Evolutionary conservation across 495 filamentous ascomycete species (phyloP).

Genomic region (Pyrenula massariospora): DNA sequence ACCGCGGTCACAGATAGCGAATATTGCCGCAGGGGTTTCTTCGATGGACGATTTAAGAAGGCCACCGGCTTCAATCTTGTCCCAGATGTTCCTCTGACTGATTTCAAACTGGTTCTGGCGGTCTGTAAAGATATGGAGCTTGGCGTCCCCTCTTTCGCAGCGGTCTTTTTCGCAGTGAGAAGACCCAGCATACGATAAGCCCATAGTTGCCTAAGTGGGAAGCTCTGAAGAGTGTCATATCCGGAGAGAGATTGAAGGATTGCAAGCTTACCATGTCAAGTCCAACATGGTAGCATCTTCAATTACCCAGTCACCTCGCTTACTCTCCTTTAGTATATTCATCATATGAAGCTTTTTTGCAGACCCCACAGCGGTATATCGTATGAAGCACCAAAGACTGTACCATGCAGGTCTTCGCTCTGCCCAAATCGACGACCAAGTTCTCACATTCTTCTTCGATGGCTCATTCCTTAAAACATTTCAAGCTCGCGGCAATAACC

Average conservation of each 20-base stretch:
- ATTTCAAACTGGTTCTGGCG: conserved; percentile 4
- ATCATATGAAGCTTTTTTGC: conserved; percentile 2
- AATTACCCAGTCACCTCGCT: not conserved
- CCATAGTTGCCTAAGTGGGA: conserved; percentile 13
- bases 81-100: conserved; percentile 3
- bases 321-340: not conserved
- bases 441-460: conserved; percentile 8
- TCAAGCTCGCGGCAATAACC: conserved; percentile 8
- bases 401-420: conserved; percentile 12
- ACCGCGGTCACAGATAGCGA: conserved; percentile 12
- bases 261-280: conserved; percentile 14
- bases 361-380: not conserved
- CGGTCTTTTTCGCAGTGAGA: conserved; percentile 4
- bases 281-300: conserved; percentile 12
- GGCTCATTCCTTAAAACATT: conserved; percentile 9
- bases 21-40: conserved; percentile 14
- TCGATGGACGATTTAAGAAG: conserved; percentile 12
- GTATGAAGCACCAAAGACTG: not conserved
- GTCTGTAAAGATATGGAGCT: conserved; percentile 2
- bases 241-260: conserved; percentile 9
- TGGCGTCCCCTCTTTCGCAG: conserved; percentile 2
- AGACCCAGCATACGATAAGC: conserved; percentile 4
- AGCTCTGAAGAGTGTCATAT: conserved; percentile 5
- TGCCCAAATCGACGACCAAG: conserved; percentile 12
- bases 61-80: conserved; percentile 7